Percentiles rank a stretch among this genome's conserved stretches.
phyloP scores from a whole-genome alignment of 805 yeast genomes.

The Candida ulmi region DNA sequence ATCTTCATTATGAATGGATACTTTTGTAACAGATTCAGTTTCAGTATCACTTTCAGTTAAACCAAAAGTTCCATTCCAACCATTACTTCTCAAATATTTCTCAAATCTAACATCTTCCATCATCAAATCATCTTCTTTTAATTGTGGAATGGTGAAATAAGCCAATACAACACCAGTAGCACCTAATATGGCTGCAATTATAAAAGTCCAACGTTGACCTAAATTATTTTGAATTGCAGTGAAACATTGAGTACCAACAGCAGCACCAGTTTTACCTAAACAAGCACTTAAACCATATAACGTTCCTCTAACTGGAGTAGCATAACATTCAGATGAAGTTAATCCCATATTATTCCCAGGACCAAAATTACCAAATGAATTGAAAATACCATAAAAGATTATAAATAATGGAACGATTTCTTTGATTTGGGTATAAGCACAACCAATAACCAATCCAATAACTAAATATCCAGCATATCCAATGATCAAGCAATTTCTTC shows the following conservation, averaged over 20 bases:
- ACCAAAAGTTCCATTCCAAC: conserved; percentile 48
- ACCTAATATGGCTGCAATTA: conserved; percentile 73
- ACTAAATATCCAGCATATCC: conserved; percentile 70
- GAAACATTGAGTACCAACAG: conserved; percentile 69
- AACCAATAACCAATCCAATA: conserved; percentile 67
- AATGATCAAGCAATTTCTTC: conserved; percentile 64
- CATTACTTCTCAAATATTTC: conserved; percentile 49
- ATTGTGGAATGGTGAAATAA: conserved; percentile 59
- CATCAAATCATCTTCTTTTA: conserved; percentile 62
- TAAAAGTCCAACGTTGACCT: conserved; percentile 72
- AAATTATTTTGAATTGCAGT: conserved; percentile 58
- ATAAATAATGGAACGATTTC: conserved; percentile 60
- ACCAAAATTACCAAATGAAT: conserved; percentile 66
- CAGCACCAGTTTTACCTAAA: conserved; percentile 82
- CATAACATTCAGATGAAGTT: conserved; percentile 59
- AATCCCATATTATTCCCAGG: conserved; percentile 78
- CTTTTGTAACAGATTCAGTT: conserved; percentile 7
- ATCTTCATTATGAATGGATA: neutral
- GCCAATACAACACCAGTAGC: conserved; percentile 56
- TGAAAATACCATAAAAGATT: conserved; percentile 69
- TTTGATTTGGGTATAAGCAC: conserved; percentile 49
- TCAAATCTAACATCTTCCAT: conserved; percentile 60
- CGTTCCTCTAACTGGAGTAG: conserved; percentile 75
- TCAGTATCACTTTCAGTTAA: conserved; percentile 12
- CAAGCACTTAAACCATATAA: conserved; percentile 75